Evolutionary conservation across 345 rosid species (phyloP).

Genomic region (Trapa bicornis): DNA sequence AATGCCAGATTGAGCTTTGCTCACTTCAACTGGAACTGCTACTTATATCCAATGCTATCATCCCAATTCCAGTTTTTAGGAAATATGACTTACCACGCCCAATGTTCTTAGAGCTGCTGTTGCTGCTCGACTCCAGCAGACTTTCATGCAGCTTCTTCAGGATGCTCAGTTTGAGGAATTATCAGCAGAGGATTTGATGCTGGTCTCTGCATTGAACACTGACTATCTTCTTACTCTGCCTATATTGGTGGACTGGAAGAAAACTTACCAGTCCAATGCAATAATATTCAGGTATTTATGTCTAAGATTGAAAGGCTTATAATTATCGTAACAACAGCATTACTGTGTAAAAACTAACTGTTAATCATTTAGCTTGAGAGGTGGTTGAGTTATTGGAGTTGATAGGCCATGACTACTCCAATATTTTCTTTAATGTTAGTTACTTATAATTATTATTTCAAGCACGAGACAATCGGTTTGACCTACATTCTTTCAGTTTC

Average conservation of each 20-base stretch:
- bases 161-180: slow-evolving; percentile 87
- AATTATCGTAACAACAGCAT: background rate
- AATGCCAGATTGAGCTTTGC: background rate
- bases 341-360: too few relatives aligned
- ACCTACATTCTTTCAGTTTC: background rate
- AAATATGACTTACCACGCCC: slow-evolving; percentile 10
- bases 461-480: background rate
- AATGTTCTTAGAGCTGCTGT: slow-evolving; percentile 42
- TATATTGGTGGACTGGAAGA: slow-evolving; percentile 83
- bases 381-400: too few relatives aligned
- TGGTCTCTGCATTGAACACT: slow-evolving; percentile 74
- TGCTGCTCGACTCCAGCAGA: slow-evolving; percentile 80
- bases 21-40: background rate
- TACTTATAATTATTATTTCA: background rate
- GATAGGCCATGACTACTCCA: too few relatives aligned
- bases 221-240: slow-evolving; percentile 95
- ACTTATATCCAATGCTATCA: slow-evolving; percentile 1
- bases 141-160: slow-evolving; percentile 79
- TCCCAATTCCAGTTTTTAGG: background rate
- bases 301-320: background rate
- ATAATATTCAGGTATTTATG: slow-evolving; percentile 62
- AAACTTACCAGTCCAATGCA: slow-evolving; percentile 71
- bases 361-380: too few relatives aligned
- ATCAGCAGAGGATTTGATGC: slow-evolving; percentile 70
- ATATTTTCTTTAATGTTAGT: too few relatives aligned